Base-by-base conservation (phyloP, 2,329 filamentous ascomycete species). In the Metarhizium brunneum region DNA sequence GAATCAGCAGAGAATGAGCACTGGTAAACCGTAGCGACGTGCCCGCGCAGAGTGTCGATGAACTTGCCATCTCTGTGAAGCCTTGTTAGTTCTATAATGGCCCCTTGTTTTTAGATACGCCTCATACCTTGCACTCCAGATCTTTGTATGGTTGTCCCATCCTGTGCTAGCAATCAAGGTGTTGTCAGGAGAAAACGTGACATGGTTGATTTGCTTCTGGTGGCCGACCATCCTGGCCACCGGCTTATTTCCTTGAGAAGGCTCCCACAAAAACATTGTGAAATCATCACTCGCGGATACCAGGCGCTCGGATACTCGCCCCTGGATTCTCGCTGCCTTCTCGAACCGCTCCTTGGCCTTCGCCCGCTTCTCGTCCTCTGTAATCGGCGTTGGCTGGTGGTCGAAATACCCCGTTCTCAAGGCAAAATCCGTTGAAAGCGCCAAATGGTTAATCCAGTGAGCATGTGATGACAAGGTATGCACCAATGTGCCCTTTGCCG, bases 211-310 rank as follows among this genome's bases (percentile, higher is more conserved):
- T 67, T 92, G 89, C 73, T 97, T 97, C 69, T 96, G 90, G 66
- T 99, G 94, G 2, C 94, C 94, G n/a, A 90, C 73, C 73, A 97
- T 81, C 38, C 91, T 80, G n/a, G 89, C 87, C 3, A 97, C 76
- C 0, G 92, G 92, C 69, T 97, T 96, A 7, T 79, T 88, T 4
- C 86, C 85, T 57, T 80, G 71, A 10, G 85, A 78, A 0, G 92
- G 92, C 58, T 95, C 89, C 92, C 92, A 99, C 7, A 99, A 80
- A 68, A 91, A 96, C 81, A 99, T 92, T 6, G 92, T 96, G 69
- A 92, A 95, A 70, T 99, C 94, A 67, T 97, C 94, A 61, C 87
- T 92, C 2, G 92, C 94, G 8, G 91, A 95, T 2, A 95, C 88
- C 4, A 97, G 74, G 32, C 89, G 83, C 74, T 99, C 94, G 1